Evolutionary conservation across 495 filamentous ascomycete genomes (phyloP).

Genomic region (Sabuloglossum arenarium): DNA sequence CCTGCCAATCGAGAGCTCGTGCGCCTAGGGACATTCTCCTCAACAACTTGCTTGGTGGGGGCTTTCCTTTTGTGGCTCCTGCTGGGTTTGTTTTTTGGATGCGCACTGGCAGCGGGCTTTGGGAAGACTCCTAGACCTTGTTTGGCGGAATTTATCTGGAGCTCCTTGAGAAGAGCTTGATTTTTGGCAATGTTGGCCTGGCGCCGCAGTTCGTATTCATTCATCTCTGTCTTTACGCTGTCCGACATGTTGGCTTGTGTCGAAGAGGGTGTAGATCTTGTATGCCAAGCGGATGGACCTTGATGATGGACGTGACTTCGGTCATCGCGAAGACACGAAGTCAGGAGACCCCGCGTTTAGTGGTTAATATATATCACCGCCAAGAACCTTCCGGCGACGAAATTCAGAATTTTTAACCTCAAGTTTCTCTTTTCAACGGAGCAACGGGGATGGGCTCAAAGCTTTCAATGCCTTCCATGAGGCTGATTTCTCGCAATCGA

Average conservation of each 20-base stretch:
- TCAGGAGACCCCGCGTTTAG: background rate
- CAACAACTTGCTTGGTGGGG: constrained; percentile 25
- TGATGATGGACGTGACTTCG: background rate
- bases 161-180: constrained; percentile 41
- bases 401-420: background rate
- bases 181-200: constrained; percentile 57
- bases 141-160: constrained; percentile 28
- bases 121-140: constrained; percentile 27
- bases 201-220: constrained; percentile 48
- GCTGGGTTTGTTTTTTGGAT: constrained; percentile 7
- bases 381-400: background rate
- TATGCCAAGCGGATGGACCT: background rate
- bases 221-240: constrained; percentile 14
- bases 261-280: too few species aligned
- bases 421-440: background rate
- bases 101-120: constrained; percentile 11
- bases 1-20: constrained; percentile 47
- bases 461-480: background rate
- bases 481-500: background rate
- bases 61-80: constrained; percentile 27
- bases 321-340: background rate
- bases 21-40: constrained; percentile 29
- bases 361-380: background rate
- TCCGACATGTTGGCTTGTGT: background rate
- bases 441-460: background rate